phyloP scores from a whole-genome alignment of 768 basidiomycete species.

The Phanerochaete sordida region DNA sequence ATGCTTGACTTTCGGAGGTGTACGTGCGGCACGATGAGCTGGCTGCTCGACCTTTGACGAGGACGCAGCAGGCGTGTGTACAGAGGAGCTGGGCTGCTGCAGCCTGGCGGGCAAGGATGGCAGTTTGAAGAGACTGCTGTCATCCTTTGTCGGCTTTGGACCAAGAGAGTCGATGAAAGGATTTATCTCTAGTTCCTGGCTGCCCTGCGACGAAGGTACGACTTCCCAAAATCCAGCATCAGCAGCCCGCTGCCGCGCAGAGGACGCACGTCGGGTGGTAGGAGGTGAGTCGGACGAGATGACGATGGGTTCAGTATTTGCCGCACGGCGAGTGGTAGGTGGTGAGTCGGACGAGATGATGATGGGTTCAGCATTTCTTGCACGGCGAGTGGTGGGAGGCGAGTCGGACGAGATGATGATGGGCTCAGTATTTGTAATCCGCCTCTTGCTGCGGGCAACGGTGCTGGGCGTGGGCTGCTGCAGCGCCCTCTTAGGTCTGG shows the following conservation, averaged over 20 bases:
- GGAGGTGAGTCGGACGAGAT: too few relatives aligned
- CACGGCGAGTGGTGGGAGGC: too few relatives aligned
- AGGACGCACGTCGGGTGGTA: neutral
- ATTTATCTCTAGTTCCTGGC: neutral
- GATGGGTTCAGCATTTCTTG: too few relatives aligned
- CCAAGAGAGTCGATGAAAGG: neutral
- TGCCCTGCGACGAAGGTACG: neutral
- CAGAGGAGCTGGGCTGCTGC: neutral
- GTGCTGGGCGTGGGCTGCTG: neutral
- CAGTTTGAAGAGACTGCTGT: neutral
- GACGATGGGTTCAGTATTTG: too few relatives aligned
- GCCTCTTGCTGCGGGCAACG: neutral
- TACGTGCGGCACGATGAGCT: too few relatives aligned
- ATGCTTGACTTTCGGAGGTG: constrained; percentile 4
- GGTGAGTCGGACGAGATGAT: too few relatives aligned
- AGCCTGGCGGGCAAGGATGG: neutral
- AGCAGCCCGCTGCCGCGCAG: neutral
- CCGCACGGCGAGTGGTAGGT: too few relatives aligned
- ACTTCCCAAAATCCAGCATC: neutral
- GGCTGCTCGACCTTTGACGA: too few relatives aligned
- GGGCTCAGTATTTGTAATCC: too few relatives aligned
- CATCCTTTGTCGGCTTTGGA: neutral
- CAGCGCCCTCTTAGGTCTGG: neutral
- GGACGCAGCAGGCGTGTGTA: too few relatives aligned
- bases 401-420: too few relatives aligned